phyloP scores from a whole-genome alignment of 2,329 filamentous ascomycete species.

The Colletotrichum trifolii region DNA sequence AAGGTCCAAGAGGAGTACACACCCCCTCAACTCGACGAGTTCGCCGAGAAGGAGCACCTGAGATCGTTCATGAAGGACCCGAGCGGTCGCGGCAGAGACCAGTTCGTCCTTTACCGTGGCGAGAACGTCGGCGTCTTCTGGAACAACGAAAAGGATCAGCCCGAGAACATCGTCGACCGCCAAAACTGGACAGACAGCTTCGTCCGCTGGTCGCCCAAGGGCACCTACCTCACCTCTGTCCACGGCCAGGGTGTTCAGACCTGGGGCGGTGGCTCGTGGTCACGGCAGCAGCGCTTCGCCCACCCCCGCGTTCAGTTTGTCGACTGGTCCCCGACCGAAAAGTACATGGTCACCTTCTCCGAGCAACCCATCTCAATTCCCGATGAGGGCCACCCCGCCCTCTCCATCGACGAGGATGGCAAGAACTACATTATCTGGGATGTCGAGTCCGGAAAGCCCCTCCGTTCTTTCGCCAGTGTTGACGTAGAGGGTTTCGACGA shows the following conservation, averaged over 20 bases:
- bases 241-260: constrained; percentile 97
- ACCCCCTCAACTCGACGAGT: constrained; percentile 83
- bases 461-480: constrained; percentile 93
- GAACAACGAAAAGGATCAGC: constrained; percentile 95
- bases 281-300: constrained; percentile 89
- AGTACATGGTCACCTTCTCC: constrained; percentile 96
- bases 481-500: constrained; percentile 76
- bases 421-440: constrained; percentile 99
- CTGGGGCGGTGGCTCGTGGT: constrained; percentile 93
- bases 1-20: constrained; percentile 92
- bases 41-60: constrained; percentile 92
- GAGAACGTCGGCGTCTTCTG: constrained; percentile 96
- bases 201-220: constrained; percentile 96
- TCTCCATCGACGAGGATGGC: constrained; percentile 92
- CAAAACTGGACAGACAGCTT: constrained; percentile 98
- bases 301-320: constrained; percentile 96
- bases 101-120: constrained; percentile 93
- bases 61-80: constrained; percentile 92
- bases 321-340: constrained; percentile 93
- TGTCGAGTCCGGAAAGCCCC: constrained; percentile 85
- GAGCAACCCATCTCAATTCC: constrained; percentile 92
- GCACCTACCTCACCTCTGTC: constrained; percentile 93
- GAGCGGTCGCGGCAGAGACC: constrained; percentile 83
- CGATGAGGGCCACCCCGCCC: constrained; percentile 84
- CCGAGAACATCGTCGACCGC: constrained; percentile 90